These are phyloP conservation scores for Tribonema minus DNA, from an alignment of 108 stramenopile species.

Conservation along the genomic window DNA sequence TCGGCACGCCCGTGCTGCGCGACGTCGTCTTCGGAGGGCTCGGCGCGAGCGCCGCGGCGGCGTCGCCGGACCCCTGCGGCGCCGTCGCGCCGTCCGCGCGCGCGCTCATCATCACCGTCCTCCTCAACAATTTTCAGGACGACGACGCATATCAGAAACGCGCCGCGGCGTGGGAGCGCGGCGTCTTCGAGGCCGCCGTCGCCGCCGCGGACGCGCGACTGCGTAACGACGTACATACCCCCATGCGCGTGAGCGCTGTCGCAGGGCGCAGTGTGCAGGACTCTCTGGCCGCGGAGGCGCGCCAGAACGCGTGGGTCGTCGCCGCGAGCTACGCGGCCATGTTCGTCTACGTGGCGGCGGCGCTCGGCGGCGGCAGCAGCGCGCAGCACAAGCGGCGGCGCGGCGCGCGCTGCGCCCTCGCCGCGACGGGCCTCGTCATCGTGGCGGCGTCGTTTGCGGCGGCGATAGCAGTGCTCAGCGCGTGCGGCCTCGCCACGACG, in stretches of 20 bases:
- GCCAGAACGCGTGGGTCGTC: constrained; percentile 50
- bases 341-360: constrained; percentile 48
- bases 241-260: constrained; percentile 44
- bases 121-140: constrained; percentile 47
- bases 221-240: constrained; percentile 39
- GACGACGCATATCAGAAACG: not conserved
- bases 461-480: constrained; percentile 21
- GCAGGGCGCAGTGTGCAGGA: constrained; percentile 49
- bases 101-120: constrained; percentile 46
- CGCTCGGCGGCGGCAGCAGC: constrained; percentile 8
- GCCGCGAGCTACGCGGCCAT: constrained; percentile 41
- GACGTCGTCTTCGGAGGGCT: constrained; percentile 45
- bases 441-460: constrained; percentile 25
- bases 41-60: constrained; percentile 8
- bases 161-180: constrained; percentile 43
- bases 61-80: constrained; percentile 36
- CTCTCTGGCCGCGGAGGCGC: constrained; percentile 34
- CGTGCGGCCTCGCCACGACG: constrained; percentile 28
- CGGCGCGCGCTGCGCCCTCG: constrained; percentile 34
- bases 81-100: constrained; percentile 32
- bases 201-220: constrained; percentile 10
- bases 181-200: constrained; percentile 20
- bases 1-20: constrained; percentile 48
- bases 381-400: not conserved
- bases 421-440: constrained; percentile 42